Base-by-base conservation (phyloP, 305 asterid species). In the Ilex paraguariensis region DNA sequence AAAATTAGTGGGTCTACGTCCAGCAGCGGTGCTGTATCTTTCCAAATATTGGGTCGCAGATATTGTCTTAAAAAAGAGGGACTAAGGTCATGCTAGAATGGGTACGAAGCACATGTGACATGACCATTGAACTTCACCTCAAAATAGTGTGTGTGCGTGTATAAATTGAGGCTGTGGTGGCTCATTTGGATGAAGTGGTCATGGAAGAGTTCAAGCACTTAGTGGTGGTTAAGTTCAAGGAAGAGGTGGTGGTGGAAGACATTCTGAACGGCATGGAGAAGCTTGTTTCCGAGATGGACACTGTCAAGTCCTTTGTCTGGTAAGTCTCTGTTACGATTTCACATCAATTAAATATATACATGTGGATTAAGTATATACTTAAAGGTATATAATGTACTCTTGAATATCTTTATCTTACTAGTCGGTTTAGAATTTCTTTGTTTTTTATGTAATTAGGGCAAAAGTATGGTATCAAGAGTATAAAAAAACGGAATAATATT, bases 271-370 rank as follows among this genome's bases (percentile, higher is more conserved):
- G 85, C 16, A 60, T 93, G 79, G 96, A 90, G 59, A 84, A 87
- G 67, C 96, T 90, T 58, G 96, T 73, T 31, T 75, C 82, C 0
- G 90, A 83, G 66, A 77, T 87, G 68, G 96, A 86, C 11, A 54
- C 63, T 54, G 95, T 93, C 80, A 90, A 87, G 66, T 93, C 99
- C 64, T 90, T 90, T 32, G 85, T 84, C 5, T 93, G 99, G 99
- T 90, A 59, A 76, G 82, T 67, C 45, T 33, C 30, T 31, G 21
- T 39, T 33, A 31, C 45, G 2, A 49, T 12, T n/a, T 2, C 2
- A 21, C 28, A 21, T 21, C 28, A 2, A 21, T 21, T 21, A 21
- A 21, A 2, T 1, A 21, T 21, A 21, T 21, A 21, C 2, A n/a
- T n/a, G n/a, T n/a, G n/a, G 28, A 21, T 21, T 21, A 21, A 21